Base-by-base conservation (phyloP, 768 basidiomycete species). In the Suillus spraguei region DNA sequence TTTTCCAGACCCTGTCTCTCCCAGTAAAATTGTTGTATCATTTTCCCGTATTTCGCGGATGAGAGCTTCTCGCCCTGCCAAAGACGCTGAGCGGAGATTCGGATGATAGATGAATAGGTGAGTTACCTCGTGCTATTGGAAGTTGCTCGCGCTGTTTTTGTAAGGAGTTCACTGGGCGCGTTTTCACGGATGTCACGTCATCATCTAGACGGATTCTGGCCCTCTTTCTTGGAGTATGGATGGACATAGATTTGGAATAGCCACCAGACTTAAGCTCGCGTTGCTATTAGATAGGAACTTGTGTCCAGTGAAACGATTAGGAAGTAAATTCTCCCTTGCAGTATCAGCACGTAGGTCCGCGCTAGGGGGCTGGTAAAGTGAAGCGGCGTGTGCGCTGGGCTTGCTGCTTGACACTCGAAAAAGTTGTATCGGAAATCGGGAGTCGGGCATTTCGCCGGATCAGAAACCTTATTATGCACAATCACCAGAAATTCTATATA, bases 1-100 rank as follows among this genome's bases (percentile, higher is more conserved):
- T 80, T 99, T 99, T 66, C 97, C 97, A 22, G 95, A 97, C 14
- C 97, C 97, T 0, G 97, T 99, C 77, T 99, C 97, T 44, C 96
- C 97, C 2, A 99, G 83, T 10, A 99, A 84, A 50, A 99, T 87
- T 1, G 89, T 92, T 8, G 94, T 89, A 72, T 95, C 91, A 80
- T 93, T 89, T 66, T 87, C 83, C 36, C 77, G 76, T 59, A 97
- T 88, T 74, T 89, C 89, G 63, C 85, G 81, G 35, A 94, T 76
- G 35, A 97, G 82, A 35, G 88, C 87, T 28, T 92, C 89, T 72
- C 83, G 87, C 62, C 92, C 94, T 94, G 66, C 16, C 60, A 24
- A 49, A 64, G 64, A 38, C 4, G 41, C 35, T 44, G 61, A 13
- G n/a, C 33, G 42, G 4, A 47, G 10, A 49, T 13, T 61, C 46